Evolutionary conservation across 495 filamentous ascomycete genomes (phyloP).

Genomic region (Xylaria nigripes): DNA sequence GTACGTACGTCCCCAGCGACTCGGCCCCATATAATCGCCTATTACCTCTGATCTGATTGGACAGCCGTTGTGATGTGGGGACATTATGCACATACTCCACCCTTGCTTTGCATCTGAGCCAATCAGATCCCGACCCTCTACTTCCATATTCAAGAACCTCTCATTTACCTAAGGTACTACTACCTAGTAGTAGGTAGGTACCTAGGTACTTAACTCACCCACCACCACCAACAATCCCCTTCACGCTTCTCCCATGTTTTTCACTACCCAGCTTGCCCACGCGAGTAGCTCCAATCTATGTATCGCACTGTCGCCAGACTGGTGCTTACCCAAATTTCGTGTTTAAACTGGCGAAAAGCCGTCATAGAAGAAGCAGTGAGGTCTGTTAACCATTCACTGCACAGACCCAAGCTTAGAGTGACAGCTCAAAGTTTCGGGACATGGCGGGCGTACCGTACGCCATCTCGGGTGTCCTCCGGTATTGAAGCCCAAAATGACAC

Average conservation of each 20-base stretch:
- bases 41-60: background rate
- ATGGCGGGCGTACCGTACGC: background rate
- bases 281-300: constrained; percentile 9
- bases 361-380: background rate
- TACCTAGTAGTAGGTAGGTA: too few species aligned
- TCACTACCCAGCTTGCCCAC: background rate
- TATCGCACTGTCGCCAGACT: constrained; percentile 18
- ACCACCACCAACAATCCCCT: background rate
- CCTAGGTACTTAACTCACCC: background rate
- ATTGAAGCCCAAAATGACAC: constrained; percentile 42
- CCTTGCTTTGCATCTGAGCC: background rate
- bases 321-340: constrained; percentile 12
- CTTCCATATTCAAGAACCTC: background rate
- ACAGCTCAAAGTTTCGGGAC: background rate
- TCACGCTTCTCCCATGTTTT: background rate
- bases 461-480: background rate
- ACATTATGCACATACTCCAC: background rate
- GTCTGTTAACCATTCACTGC: background rate
- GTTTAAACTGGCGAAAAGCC: constrained; percentile 1
- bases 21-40: background rate
- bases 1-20: background rate
- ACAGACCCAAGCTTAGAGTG: background rate
- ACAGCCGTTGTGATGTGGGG: background rate
- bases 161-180: too few species aligned
- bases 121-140: constrained; percentile 2